Base-by-base conservation (phyloP, 1,284 basidiomycete genomes). In the Ustilago curta region DNA sequence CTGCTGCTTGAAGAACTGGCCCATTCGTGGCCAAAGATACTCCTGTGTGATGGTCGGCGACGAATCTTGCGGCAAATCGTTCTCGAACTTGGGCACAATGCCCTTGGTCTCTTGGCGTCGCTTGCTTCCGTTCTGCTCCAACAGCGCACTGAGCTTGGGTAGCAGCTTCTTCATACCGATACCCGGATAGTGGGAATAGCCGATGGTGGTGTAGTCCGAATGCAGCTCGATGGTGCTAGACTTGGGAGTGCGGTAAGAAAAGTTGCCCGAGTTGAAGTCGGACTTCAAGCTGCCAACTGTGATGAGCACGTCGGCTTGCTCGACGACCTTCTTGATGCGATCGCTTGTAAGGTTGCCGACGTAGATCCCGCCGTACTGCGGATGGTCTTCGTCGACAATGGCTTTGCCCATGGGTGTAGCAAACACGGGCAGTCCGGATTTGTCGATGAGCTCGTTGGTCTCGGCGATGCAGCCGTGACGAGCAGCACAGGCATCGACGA, bases 251-350 rank as follows among this genome's bases (percentile, higher is more conserved):
- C 63, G 53, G 54, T 62, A 72, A 56, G 50, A 54, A 52, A 80
- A 93, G 85, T 91, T 91, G 48, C 92, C 93, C 18, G 91, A 92
- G 84, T 98, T 97, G 88, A 95, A 97, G 85, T 98, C 96, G 65
- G 89, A 91, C 86, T 91, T 91, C 52, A 97, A 86, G 0, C 88
- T 87, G 21, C 95, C 95, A 66, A 97, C 87, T 40, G 91, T 92
- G 32, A 98, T 86, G 63, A 95, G 91, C 54, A 97, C 88, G 80
- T 93, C 94, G 11, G 94, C 91, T 2, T 85, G 87, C 85, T 97
- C 94, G 37, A 97, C 91, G 67, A 89, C 90, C 57, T 92, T 88
- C 83, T 90, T 91, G 76, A 95, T 88, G 18, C 87, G 87, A 0
- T 91, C 90, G 19, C 43, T 44, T 4, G 64, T 44, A 32, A 43